phyloP scores from a whole-genome alignment of 139 green algal species.

The Astrephomene gubernaculifera region DNA sequence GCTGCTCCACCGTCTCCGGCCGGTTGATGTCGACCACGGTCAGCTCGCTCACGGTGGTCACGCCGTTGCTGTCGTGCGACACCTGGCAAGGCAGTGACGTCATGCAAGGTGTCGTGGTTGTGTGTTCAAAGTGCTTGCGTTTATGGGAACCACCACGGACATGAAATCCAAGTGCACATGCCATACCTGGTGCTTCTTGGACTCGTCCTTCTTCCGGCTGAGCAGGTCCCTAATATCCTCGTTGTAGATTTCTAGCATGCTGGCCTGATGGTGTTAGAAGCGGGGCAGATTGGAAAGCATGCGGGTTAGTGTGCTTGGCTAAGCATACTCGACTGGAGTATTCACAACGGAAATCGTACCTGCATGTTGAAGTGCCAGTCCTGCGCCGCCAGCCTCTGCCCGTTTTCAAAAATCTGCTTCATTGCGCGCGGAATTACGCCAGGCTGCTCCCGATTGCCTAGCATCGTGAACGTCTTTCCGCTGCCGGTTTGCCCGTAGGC shows the following conservation, averaged over 20 bases:
- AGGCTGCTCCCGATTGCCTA: conserved; percentile 71
- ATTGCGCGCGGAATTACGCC: conserved; percentile 92
- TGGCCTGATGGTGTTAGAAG: conserved; percentile 55
- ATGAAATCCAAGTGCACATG: too few relatives aligned
- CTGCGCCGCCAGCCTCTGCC: conserved; percentile 68
- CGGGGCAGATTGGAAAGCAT: too few relatives aligned
- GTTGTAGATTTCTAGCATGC: conserved; percentile 98
- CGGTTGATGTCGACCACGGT: conserved; percentile 74
- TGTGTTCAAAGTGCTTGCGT: too few relatives aligned
- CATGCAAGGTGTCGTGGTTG: too few relatives aligned
- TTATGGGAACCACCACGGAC: too few relatives aligned
- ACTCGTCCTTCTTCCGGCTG: conserved; percentile 61
- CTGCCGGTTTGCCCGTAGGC: conserved; percentile 91
- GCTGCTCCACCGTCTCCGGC: conserved; percentile 53
- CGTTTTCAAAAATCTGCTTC: conserved; percentile 65
- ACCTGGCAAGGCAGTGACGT: conserved; percentile 65
- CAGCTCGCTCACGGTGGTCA: conserved; percentile 74
- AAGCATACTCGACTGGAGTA: too few relatives aligned
- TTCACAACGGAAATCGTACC: conserved; percentile 28
- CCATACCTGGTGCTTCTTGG: conserved; percentile 73
- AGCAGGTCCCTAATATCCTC: conserved; percentile 91
- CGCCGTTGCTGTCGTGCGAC: conserved; percentile 68
- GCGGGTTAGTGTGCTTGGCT: too few relatives aligned
- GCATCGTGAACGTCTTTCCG: conserved; percentile 92
- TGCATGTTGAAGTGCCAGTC: conserved; percentile 92